Evolutionary conservation across 371 early-diverging fungal species (phyloP).

Genomic region (Smittium culicis): DNA sequence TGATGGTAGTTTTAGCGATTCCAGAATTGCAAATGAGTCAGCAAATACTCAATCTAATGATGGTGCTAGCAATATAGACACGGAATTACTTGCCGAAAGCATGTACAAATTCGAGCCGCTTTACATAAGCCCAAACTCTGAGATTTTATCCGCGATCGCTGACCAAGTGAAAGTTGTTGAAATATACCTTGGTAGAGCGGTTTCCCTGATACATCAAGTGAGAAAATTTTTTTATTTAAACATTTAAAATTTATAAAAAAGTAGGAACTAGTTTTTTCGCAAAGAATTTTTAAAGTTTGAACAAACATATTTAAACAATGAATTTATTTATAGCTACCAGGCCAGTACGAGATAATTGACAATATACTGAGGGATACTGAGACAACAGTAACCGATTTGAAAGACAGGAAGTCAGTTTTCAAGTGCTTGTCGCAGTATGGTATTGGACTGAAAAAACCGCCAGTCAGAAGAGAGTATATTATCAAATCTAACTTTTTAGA

Average conservation of each 20-base stretch:
- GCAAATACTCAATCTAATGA: not conserved
- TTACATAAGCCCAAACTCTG: slow-evolving; percentile 15
- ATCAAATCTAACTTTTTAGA: not conserved
- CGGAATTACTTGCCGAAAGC: not conserved
- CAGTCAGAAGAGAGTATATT: slow-evolving; percentile 1
- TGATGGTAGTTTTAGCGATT: too few relatives aligned
- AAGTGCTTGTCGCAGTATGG: slow-evolving; percentile 21
- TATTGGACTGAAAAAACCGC: slow-evolving; percentile 1
- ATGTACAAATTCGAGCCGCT: slow-evolving; percentile 6
- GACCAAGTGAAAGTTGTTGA: slow-evolving; percentile 42
- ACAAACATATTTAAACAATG: too few relatives aligned
- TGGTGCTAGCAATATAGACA: too few relatives aligned
- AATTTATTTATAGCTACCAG: slow-evolving; percentile 51
- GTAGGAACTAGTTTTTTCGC: too few relatives aligned
- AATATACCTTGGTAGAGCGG: slow-evolving; percentile 42
- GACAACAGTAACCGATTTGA: slow-evolving; percentile 37
- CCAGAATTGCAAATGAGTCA: not conserved
- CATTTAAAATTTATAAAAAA: slow-evolving; percentile 9
- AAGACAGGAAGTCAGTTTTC: slow-evolving; percentile 43
- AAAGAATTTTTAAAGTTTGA: too few relatives aligned
- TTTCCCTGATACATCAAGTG: slow-evolving; percentile 35
- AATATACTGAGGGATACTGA: slow-evolving; percentile 35
- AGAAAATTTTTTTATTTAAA: not conserved
- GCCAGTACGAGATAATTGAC: slow-evolving; percentile 49
- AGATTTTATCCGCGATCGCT: slow-evolving; percentile 30